Evolutionary conservation across 192 early-diverging fungal species (phyloP), one percentile per base, ranked within the genome.

Genomic region (Dissophora globulifera): DNA sequence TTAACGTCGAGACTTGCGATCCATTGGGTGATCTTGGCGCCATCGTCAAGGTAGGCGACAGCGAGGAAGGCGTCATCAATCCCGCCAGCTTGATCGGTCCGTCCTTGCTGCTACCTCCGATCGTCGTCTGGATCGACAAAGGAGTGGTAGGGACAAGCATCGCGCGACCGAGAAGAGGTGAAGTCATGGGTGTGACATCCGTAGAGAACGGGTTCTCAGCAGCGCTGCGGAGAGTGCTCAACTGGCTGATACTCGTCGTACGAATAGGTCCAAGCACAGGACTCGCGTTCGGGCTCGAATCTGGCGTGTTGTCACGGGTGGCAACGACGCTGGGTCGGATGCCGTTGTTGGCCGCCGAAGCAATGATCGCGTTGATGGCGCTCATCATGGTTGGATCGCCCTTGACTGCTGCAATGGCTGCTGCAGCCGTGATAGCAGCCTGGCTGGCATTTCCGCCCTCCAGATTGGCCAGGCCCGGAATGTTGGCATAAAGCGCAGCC

Each of bases 381-480:
- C 54, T 50, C 72, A 76, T 76, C 72, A 76, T 76, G 40, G 59
- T 38, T 19, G 38, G 58, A 43, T 76, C 61, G 20, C 72, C 47
- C 31, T 81, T 79, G 13, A 84, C 86, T 10, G 86, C 84, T 13
- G 86, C 86, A 60, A 83, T 83, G 7, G 86, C 86, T 16, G 85
- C 86, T 12, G 86, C 86, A n/a, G 86, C 86, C 52, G 86, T 84
- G 10, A 87, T 81, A 58, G 84, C 86, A 6, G 83, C 82, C 19
- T 82, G 86, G 30, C 82, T 79, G 52, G 82, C 86, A 70, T 85
- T 85, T 48, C 68, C 50, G 57, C 67, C 67, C 3, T 69, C 69
- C 32, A 79, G n/a, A 20, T 67, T 31, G 12, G 76, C 56, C 19
- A 66, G 62, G 11, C 67, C 67, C 7, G 61, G 62, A 20, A 71